Conservation (phyloP, 2,329 filamentous ascomycete genomes). For the Colletotrichum simmondsii region DNA sequence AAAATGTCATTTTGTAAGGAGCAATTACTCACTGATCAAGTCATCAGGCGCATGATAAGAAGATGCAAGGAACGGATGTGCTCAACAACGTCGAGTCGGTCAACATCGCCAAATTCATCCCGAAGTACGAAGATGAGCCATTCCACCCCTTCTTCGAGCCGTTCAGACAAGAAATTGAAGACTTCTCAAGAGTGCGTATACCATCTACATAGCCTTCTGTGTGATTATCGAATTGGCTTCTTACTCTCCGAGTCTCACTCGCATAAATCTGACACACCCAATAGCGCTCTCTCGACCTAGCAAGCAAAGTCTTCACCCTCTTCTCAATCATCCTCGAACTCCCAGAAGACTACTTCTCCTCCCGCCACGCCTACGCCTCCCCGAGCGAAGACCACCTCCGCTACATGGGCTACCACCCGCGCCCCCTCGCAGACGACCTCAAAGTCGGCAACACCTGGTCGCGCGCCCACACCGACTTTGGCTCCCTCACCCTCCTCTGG, state of each 20-base stretch:
- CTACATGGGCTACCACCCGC: slow-evolving; percentile 64
- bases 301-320: slow-evolving; percentile 40
- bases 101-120: slow-evolving; percentile 63
- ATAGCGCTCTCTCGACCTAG: slow-evolving; percentile 43
- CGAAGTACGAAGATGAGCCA: slow-evolving; percentile 46
- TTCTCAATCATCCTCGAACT: slow-evolving; percentile 63
- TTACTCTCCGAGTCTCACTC: slow-evolving; percentile 36
- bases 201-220: slow-evolving; percentile 46
- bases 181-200: slow-evolving; percentile 55
- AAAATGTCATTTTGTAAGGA: neutral
- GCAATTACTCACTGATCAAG: neutral
- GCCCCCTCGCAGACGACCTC: slow-evolving; percentile 52
- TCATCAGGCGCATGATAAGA: slow-evolving; percentile 46
- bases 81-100: slow-evolving; percentile 64
- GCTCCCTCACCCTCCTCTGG: slow-evolving; percentile 63
- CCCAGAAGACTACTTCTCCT: slow-evolving; percentile 62
- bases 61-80: slow-evolving; percentile 39
- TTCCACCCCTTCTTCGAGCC: slow-evolving; percentile 50
- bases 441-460: slow-evolving; percentile 40
- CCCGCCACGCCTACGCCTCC: slow-evolving; percentile 61
- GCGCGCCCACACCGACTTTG: slow-evolving; percentile 60
- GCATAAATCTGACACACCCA: slow-evolving; percentile 33
- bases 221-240: slow-evolving; percentile 50
- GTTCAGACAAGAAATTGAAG: slow-evolving; percentile 59
- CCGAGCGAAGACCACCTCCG: slow-evolving; percentile 65